Conservation (phyloP, 345 rosid species). For the Angophora floribunda region DNA sequence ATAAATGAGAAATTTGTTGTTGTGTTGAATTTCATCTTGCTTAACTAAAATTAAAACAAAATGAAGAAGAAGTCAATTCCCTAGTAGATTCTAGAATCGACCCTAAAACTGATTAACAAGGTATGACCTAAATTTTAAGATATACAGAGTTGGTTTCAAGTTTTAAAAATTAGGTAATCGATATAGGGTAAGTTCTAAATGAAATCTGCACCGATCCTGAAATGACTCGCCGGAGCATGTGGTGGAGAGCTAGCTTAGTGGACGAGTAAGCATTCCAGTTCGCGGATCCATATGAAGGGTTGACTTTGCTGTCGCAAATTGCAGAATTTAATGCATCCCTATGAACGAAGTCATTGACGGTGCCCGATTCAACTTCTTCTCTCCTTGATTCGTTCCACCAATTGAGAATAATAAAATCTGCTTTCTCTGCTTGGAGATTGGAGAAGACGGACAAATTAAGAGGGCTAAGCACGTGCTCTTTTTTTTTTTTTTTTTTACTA, state of each 20-base stretch:
- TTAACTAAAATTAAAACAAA: too few relatives aligned
- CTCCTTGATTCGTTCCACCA: neutral
- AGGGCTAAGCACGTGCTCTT: neutral
- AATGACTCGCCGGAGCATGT: neutral
- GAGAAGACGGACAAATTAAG: neutral
- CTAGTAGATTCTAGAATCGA: too few relatives aligned
- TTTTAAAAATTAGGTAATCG: too few relatives aligned
- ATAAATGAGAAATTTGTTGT: too few relatives aligned
- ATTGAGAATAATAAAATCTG: neutral
- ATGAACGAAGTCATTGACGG: neutral
- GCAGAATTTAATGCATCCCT: neutral
- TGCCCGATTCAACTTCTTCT: neutral
- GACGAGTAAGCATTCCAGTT: neutral
- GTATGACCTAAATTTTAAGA: fast-evolving
- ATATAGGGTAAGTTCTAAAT: neutral
- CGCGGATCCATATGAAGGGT: neutral
- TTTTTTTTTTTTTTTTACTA: neutral
- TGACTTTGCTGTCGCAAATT: neutral
- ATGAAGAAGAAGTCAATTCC: too few relatives aligned
- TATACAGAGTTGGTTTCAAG: fast-evolving
- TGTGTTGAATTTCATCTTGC: too few relatives aligned
- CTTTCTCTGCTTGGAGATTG: neutral
- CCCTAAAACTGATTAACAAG: too few relatives aligned
- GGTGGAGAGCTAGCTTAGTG: neutral
- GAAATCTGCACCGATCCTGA: neutral